These are phyloP conservation scores for Exophiala dermatitidis DNA, from an alignment of 2,329 filamentous ascomycete genomes.

Conservation along the genomic window DNA sequence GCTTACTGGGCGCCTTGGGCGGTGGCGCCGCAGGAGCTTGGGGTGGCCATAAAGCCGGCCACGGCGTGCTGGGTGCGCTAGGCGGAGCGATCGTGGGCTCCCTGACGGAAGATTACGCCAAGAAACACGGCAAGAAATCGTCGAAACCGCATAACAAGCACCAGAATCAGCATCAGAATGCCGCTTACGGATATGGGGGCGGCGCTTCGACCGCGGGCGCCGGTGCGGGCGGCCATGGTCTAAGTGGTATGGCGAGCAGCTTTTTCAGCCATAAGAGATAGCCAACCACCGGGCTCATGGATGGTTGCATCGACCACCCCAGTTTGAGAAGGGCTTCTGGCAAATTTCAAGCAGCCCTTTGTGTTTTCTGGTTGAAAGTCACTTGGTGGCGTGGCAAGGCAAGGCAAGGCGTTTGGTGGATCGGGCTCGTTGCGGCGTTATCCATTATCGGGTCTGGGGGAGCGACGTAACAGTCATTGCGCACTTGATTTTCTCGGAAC, in stretches of 20 bases:
- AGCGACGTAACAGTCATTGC: no score
- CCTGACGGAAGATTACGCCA: slow-evolving; percentile 48
- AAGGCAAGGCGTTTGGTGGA: no score
- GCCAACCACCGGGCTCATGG: neutral
- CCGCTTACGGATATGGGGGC: no score
- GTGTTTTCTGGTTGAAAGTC: no score
- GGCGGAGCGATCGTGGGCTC: slow-evolving; percentile 51
- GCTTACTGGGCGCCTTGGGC: slow-evolving; percentile 50
- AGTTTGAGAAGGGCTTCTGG: no score
- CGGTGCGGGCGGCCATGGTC: neutral
- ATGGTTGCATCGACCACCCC: neutral
- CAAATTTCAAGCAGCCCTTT: no score
- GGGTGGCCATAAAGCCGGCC: slow-evolving; percentile 49
- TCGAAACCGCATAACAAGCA: slow-evolving; percentile 17
- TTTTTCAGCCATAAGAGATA: slow-evolving; percentile 13
- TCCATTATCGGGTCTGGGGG: no score
- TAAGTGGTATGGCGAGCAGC: slow-evolving; percentile 7
- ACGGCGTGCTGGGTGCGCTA: slow-evolving; percentile 51
- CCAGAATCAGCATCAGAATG: slow-evolving; percentile 10
- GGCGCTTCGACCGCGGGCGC: neutral
- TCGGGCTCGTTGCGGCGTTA: no score
- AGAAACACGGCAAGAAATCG: slow-evolving; percentile 37
- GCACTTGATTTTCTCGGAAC: no score
- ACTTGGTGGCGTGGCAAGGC: no score
- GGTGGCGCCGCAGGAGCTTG: slow-evolving; percentile 52